Base-by-base conservation (phyloP, 345 rosid species). In the Boechera stricta region DNA sequence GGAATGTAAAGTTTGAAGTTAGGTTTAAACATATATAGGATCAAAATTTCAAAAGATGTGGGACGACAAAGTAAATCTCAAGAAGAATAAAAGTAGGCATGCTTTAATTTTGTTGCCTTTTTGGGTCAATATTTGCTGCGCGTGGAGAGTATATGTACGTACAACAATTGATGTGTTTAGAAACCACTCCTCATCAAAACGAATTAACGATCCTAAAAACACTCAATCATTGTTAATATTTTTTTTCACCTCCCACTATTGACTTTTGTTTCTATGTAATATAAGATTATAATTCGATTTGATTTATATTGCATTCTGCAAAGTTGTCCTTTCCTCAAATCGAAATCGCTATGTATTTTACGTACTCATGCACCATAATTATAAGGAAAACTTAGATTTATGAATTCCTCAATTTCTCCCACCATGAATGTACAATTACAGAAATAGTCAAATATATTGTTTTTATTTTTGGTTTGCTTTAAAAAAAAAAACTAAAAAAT, bases 81-180 rank as follows among this genome's bases (percentile, higher is more conserved):
- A 63, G 64, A 62, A 70, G 59, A 77, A 71, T 44, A 41, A 39
- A 58, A 65, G 72, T 65, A 48, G 77, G 71, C 80, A 29, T 70
- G 81, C 72, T 77, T 77, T 64, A 48, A 7, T 6, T 12, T 47
- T 31, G 28, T 33, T 13, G 2, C 39, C 39, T 71, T 65, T 52
- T 71, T 21, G 41, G 68, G 81, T 72, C 77, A 77, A 77, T 57
- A 65, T 64, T 39, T 48, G 72, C 67, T 77, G 81, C 81, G 81
- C 81, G 77, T 77, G 81, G 62, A 57, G 47, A 29, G 77, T 51
- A 64, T 48, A 57, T 10, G 44, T 77, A 77, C 75, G 70, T 36
- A 77, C 49, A 48, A 36, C 75, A 69, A 77, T 77, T 64, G 72
- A 71, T 77, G 81, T 65, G 77, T 77, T 77, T 57, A 48, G 39